Evolutionary conservation across 257 asterid species (phyloP), one percentile per base, ranked within the genome.

Genomic region (Lantana camara): DNA sequence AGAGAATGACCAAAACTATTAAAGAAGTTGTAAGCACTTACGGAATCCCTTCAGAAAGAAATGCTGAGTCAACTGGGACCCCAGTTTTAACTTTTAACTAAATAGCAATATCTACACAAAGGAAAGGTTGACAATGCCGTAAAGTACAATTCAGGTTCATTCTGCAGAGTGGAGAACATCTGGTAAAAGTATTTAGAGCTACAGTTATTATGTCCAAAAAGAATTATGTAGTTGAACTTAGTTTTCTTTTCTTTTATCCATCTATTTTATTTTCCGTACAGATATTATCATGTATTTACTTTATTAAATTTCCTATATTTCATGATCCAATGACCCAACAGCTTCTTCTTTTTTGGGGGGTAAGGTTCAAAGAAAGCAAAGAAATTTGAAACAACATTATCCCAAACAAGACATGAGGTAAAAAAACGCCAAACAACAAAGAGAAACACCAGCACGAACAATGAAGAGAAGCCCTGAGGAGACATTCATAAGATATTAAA

Each of bases 91-190:
- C 27, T 19, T 47, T 24, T 14, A 60, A 42, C 27, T 19, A 60
- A 55, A 42, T 27, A 22, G 9, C 7, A 23, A 35, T n/a, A 21
- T 53, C 35, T 46, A 38, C 15, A 40, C 4, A 13, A 53, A 11
- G 9, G 15, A 66, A 54, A 24, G 19, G 11, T 54, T 53, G 30
- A 54, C 35, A 54, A 40, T 11, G 40, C 45, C 57, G 41, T 22
- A 41, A 38, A 44, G 32, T 30, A 41, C 47, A 46, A 19, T 55
- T 56, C 9, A 32, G 62, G 29, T 50, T 23, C 29, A 22, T 4
- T 30, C 70, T 15, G 29, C 48, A 66, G 44, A 24, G 20, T 3
- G 49, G 55, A 29, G 55, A 42, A 60, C 55, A 41, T 55, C 24
- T 27, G 53, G 42, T 5, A 42, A 23, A n/a, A 23, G 54, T 60